Evolutionary conservation across 306 rosid species (phyloP).

Genomic region (Vigna trinervia): DNA sequence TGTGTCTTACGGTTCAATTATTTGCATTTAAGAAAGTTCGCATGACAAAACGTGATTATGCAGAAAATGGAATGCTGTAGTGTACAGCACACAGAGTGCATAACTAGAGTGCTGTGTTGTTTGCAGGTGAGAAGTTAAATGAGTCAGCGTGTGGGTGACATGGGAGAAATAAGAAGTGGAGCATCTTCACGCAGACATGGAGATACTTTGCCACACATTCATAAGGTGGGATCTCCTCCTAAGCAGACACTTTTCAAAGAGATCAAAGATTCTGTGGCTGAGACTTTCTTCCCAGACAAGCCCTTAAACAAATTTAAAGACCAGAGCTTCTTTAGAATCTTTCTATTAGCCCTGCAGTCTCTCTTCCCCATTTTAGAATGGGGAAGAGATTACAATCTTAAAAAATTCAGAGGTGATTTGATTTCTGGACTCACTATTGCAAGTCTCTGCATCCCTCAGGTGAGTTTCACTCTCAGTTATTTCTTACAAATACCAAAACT

Average conservation of each 20-base stretch:
- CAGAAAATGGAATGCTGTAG: neutral
- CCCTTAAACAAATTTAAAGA: slow-evolving; percentile 58
- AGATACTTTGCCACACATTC: slow-evolving; percentile 34
- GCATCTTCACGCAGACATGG: slow-evolving; percentile 41
- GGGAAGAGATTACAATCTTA: slow-evolving; percentile 56
- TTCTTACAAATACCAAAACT: too few species aligned
- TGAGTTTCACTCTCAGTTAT: neutral
- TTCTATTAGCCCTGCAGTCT: slow-evolving; percentile 52
- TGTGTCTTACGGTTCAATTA: slow-evolving; percentile 13
- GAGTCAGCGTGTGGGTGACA: slow-evolving; percentile 44
- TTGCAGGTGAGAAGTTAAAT: slow-evolving; percentile 36
- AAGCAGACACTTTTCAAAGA: slow-evolving; percentile 48
- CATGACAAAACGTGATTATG: slow-evolving; percentile 27
- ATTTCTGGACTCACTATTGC: slow-evolving; percentile 80
- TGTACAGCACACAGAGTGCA: neutral
- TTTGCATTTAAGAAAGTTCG: neutral
- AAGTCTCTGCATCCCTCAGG: slow-evolving; percentile 89
- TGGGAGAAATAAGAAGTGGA: slow-evolving; percentile 43
- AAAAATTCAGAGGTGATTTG: slow-evolving; percentile 62
- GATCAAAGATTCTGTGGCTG: slow-evolving; percentile 39
- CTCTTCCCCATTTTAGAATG: slow-evolving; percentile 69
- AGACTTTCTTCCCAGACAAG: slow-evolving; percentile 58
- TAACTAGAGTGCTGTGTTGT: neutral
- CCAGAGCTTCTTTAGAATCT: slow-evolving; percentile 47
- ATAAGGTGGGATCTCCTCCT: slow-evolving; percentile 54